A percentile compares a stretch with the other conserved stretches of the same genome.
Evolutionary conservation across 2,329 filamentous ascomycete genomes (phyloP).

Genomic region (Penicillium griseofulvum): DNA sequence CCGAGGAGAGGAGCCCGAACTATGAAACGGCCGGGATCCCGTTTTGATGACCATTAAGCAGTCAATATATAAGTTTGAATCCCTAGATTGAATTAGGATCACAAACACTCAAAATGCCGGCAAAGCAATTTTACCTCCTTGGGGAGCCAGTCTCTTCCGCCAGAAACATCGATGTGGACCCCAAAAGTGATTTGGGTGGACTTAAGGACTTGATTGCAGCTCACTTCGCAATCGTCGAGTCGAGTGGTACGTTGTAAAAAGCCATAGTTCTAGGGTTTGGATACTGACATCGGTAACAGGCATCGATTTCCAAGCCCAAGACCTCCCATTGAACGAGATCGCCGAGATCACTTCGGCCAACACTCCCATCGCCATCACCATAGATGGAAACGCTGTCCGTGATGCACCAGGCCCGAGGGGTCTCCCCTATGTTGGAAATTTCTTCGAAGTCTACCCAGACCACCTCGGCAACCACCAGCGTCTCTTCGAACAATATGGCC

Average conservation of each 20-base stretch:
- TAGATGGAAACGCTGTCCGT: conserved; percentile 15
- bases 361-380: conserved; percentile 12
- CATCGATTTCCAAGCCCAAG: conserved; percentile 20
- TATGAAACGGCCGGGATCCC: neutral
- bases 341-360: conserved; percentile 14
- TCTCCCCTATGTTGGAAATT: conserved; percentile 50
- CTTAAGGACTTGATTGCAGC: conserved; percentile 11
- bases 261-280: neutral
- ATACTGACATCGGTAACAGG: conserved; percentile 9
- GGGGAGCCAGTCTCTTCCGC: conserved; percentile 15
- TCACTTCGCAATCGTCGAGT: conserved; percentile 14
- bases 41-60: neutral
- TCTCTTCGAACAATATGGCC: conserved; percentile 54
- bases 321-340: conserved; percentile 13
- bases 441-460: conserved; percentile 57
- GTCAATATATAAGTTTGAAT: neutral
- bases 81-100: neutral
- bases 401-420: conserved; percentile 14
- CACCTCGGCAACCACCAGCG: conserved; percentile 58
- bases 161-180: conserved; percentile 5
- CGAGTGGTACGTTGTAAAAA: neutral
- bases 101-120: conserved; percentile 9
- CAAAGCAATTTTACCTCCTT: conserved; percentile 22
- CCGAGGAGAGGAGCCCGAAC: conserved; percentile 3
- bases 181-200: neutral